Conservation (phyloP, 352 stramenopile species). For the Aphanomyces cochlioides region DNA sequence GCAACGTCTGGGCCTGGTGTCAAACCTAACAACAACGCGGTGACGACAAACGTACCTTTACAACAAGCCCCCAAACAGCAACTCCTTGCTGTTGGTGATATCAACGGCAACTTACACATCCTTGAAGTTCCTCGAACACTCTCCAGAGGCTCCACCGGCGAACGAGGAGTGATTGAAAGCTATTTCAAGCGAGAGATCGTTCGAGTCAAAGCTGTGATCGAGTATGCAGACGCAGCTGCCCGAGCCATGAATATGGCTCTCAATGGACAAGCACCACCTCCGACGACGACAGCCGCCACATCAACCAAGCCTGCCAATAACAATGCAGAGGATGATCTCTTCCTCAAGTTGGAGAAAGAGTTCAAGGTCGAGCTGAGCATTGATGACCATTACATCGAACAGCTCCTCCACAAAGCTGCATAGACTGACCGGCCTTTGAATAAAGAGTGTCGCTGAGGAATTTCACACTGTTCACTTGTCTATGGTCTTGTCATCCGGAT, state of each 20-base stretch:
- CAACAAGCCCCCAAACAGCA: slow-evolving; percentile 67
- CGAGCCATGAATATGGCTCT: slow-evolving; percentile 26
- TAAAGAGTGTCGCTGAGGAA: too few species aligned
- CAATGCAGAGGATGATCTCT: slow-evolving; percentile 54
- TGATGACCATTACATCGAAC: slow-evolving; percentile 34
- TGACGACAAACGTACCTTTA: slow-evolving; percentile 4
- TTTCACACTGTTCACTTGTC: too few species aligned
- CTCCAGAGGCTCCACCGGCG: slow-evolving; percentile 71
- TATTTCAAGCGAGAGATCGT: slow-evolving; percentile 90
- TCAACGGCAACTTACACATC: slow-evolving; percentile 90
- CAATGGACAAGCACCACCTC: slow-evolving; percentile 2
- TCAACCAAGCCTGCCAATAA: slow-evolving; percentile 29
- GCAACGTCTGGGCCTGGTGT: slow-evolving; percentile 27
- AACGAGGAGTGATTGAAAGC: slow-evolving; percentile 73
- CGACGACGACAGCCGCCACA: slow-evolving; percentile 13
- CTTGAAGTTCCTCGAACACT: slow-evolving; percentile 88
- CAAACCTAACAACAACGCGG: slow-evolving; percentile 14
- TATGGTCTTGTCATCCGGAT: too few species aligned
- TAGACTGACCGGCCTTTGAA: too few species aligned
- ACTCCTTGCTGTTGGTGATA: slow-evolving; percentile 87
- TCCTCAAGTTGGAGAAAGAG: slow-evolving; percentile 75
- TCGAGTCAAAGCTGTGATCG: slow-evolving; percentile 50
- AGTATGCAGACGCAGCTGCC: slow-evolving; percentile 23
- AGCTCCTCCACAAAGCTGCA: background rate
- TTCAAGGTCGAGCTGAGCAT: slow-evolving; percentile 69